Conservation (phyloP, 225 moss, liverwort and hornwort genomes). For the Marchantia paleacea region DNA sequence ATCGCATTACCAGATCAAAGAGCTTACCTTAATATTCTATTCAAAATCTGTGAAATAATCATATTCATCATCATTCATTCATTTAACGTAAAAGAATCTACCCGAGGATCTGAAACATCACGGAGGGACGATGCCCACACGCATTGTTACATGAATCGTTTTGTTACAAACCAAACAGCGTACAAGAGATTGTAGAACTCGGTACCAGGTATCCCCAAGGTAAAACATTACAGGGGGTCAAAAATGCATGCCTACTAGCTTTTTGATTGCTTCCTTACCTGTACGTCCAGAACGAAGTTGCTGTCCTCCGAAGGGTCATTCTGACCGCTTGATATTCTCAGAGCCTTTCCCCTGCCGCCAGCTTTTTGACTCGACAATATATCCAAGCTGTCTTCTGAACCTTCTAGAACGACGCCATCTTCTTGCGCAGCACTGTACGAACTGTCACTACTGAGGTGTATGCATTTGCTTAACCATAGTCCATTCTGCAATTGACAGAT, state of each 20-base stretch:
- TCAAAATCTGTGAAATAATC: no score
- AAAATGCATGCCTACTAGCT: not conserved
- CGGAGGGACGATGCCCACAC: no score
- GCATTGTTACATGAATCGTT: no score
- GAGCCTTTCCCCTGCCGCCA: slow-evolving; percentile 39
- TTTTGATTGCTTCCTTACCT: slow-evolving; percentile 44
- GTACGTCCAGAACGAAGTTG: slow-evolving; percentile 84
- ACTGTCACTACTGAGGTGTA: slow-evolving; percentile 76
- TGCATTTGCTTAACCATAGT: slow-evolving; percentile 70
- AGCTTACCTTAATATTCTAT: not conserved
- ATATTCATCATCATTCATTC: no score
- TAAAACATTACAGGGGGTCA: not conserved
- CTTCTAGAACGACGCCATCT: slow-evolving; percentile 82
- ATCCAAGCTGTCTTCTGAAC: slow-evolving; percentile 39
- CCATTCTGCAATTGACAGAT: slow-evolving; percentile 69
- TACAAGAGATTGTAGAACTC: not conserved
- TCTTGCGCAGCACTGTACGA: slow-evolving; percentile 67
- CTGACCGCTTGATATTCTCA: slow-evolving; percentile 48
- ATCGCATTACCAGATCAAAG: not conserved
- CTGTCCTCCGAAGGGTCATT: slow-evolving; percentile 50
- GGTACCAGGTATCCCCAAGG: not conserved
- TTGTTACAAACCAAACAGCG: no score
- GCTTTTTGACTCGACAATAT: slow-evolving; percentile 44
- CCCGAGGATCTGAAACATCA: no score
- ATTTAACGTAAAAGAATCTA: no score